Conservation (phyloP, 2,329 filamentous ascomycete species). For the Xylariaceae sp. region DNA sequence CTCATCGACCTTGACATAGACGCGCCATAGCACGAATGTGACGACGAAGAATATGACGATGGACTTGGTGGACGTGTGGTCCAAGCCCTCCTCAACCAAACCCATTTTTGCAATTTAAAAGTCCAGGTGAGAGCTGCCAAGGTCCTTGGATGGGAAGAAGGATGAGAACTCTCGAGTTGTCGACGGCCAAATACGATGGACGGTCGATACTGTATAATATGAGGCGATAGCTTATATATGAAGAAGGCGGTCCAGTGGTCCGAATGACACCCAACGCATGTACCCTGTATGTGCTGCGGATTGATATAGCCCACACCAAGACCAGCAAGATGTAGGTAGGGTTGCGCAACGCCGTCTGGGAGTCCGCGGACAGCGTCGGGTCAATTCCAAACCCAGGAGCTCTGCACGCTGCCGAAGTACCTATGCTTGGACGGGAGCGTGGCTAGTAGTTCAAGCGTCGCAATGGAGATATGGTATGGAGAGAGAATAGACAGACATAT, state of each 20-base stretch:
- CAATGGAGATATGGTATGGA: too few species aligned
- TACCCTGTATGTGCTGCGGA: too few species aligned
- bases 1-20: conserved; percentile 35
- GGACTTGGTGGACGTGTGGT: conserved; percentile 38
- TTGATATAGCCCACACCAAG: too few species aligned
- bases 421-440: too few species aligned
- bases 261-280: neutral
- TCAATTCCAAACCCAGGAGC: neutral
- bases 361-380: conserved; percentile 1
- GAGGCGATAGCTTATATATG: neutral
- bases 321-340: too few species aligned
- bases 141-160: neutral
- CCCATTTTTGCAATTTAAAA: conserved; percentile 34
- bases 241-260: neutral
- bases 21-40: conserved; percentile 33
- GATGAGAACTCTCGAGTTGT: neutral
- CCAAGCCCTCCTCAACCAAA: conserved; percentile 44
- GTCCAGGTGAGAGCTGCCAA: conserved; percentile 5
- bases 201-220: neutral
- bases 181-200: neutral
- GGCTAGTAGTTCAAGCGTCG: too few species aligned
- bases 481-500: too few species aligned
- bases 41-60: conserved; percentile 33
- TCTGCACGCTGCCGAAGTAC: neutral
- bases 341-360: too few species aligned